Evolutionary conservation across 306 rosid species (phyloP), one percentile per base, ranked within the genome.

Genomic region (Prunus armeniaca): DNA sequence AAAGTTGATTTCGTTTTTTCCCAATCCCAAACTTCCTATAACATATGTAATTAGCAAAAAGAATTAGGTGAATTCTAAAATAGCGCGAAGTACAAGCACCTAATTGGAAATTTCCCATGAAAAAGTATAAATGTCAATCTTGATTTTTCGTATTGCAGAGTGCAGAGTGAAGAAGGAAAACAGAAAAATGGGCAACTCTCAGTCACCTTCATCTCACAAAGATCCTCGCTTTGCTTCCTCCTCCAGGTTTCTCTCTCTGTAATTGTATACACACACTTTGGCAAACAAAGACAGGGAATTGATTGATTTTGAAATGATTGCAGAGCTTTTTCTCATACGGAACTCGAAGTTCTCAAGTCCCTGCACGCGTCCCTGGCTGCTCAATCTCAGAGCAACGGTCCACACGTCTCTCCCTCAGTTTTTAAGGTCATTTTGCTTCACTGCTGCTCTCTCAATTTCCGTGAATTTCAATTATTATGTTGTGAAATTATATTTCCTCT

Each of bases 261-360:
- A 18, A 5, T 67, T 22, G 8, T 55, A 32, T 7, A 12, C 45
- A 34, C 61, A 3, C 27, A 2, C 22, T 17, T 66, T 9, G n/a
- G 58, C 58, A 54, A 19, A 7, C 18, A 60, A 8, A 56, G 15
- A 24, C 14, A 60, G 2, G n/a, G 14, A 9, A 45, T 52, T 20
- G 27, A 28, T 69, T 65, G 47, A 69, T 64, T 14, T 34, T 43
- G 14, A 34, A 61, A 2, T 54, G 12, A 45, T 74, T 79, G 72
- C 87, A 95, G 98, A 90, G 92, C 98, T 60, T 95, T 92, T 74
- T 65, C 88, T 65, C 89, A 46, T n/a, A 85, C 80, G 69, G 89
- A 78, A 73, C 91, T 92, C 1, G 79, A 92, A 83, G 89, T 84
- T 82, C 86, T 92, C 47, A 80, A 54, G 43, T 87, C 93, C 50